A percentile compares a stretch with the other conserved stretches of the same genome.
Conservation (phyloP, 2,329 filamentous ascomycete genomes). For the Colletotrichum cuscutae region DNA sequence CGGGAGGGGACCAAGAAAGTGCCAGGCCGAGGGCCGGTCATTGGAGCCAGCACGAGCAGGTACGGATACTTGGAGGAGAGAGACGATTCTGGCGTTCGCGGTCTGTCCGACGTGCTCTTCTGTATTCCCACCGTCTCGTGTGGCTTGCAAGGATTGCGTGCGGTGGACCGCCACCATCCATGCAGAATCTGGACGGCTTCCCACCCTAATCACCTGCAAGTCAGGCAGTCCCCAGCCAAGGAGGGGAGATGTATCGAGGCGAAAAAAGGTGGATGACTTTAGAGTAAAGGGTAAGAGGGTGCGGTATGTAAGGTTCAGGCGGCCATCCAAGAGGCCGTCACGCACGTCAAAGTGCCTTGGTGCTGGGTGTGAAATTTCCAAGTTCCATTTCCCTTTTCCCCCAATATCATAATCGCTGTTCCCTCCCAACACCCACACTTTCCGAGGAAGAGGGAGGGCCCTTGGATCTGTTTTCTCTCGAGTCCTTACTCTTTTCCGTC, state of each 20-base stretch:
- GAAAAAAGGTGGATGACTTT: conserved; percentile 27
- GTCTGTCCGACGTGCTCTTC: conserved; percentile 22
- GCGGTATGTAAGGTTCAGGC: conserved; percentile 36
- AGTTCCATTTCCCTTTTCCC: not conserved
- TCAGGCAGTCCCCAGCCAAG: conserved; percentile 34
- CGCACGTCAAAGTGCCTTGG: conserved; percentile 24
- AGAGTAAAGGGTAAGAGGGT: conserved; percentile 30
- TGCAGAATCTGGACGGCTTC: conserved; percentile 36
- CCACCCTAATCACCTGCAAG: conserved; percentile 36
- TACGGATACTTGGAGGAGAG: not conserved
- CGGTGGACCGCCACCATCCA: conserved; percentile 29
- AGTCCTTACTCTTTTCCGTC: conserved; percentile 5
- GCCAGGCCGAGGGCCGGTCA: conserved; percentile 21
- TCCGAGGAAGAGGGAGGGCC: not conserved
- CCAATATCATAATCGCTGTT: conserved; percentile 29
- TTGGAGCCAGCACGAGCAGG: not conserved
- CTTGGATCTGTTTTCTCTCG: not conserved
- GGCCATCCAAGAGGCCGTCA: conserved; percentile 26
- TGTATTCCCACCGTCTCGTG: conserved; percentile 31
- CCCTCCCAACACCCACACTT: conserved; percentile 11
- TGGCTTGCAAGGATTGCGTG: conserved; percentile 33
- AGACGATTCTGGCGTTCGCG: conserved; percentile 12
- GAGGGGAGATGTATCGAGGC: conserved; percentile 18
- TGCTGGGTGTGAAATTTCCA: conserved; percentile 6
- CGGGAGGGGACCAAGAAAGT: conserved; percentile 15